Percentiles rank a stretch among this genome's conserved stretches.
phyloP scores from a whole-genome alignment of 441 rosid species.

The Brassica balearica region DNA sequence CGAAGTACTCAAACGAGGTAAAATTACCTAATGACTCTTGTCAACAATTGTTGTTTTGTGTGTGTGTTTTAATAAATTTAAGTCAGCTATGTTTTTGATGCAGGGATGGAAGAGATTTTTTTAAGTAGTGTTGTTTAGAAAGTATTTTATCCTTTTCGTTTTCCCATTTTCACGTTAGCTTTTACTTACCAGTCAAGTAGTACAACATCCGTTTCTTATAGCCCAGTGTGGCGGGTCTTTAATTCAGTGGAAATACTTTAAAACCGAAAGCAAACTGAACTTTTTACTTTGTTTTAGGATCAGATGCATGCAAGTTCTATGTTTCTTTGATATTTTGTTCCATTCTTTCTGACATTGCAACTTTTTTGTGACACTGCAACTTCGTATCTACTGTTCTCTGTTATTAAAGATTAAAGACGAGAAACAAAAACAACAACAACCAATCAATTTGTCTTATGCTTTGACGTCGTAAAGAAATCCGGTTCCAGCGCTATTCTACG shows the following conservation, averaged over 20 bases:
- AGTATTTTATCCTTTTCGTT: not conserved
- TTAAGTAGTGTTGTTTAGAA: not conserved
- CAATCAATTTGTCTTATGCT: not conserved
- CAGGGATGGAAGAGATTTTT: not conserved
- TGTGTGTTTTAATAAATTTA: not conserved
- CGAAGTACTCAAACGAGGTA: conserved; percentile 2
- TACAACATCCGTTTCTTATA: too few relatives aligned
- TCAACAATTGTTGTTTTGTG: not conserved
- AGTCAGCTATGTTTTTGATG: not conserved
- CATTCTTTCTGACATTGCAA: not conserved
- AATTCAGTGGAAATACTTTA: not conserved
- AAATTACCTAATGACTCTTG: not conserved
- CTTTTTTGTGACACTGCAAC: not conserved
- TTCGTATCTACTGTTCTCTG: not conserved
- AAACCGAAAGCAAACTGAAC: not conserved
- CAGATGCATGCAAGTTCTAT: not conserved
- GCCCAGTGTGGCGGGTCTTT: not conserved
- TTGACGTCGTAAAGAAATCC: not conserved
- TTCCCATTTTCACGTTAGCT: not conserved
- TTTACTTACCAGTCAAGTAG: too few relatives aligned
- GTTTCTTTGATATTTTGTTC: not conserved
- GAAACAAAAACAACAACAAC: not conserved
- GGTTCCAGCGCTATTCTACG: too few relatives aligned
- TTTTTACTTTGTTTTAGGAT: not conserved
- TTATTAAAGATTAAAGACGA: not conserved